Percentiles rank a stretch among this genome's conserved stretches.
Evolutionary conservation across 2,329 filamentous ascomycete species (phyloP).

Genomic region (Aspergillus arachidicola): DNA sequence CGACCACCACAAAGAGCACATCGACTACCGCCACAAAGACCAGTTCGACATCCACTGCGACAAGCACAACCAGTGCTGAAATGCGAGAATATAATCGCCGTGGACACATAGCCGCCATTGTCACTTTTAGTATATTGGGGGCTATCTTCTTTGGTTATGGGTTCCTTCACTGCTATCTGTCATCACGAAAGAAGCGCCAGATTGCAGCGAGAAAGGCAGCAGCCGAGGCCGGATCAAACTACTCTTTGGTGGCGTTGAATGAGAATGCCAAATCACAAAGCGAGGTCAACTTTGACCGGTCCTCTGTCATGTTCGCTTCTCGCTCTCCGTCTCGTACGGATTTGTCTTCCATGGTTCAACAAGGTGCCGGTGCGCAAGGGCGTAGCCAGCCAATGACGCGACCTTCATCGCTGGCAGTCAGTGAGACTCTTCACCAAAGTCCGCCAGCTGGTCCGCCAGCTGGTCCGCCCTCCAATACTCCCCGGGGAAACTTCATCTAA

Average conservation of each 20-base stretch:
- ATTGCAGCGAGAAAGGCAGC: background rate
- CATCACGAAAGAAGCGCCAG: background rate
- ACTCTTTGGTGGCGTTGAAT: conserved; percentile 5
- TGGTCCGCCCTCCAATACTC: background rate
- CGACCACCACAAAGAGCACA: conserved; percentile 6
- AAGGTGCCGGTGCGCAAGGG: background rate
- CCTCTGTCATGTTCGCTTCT: conserved; percentile 12
- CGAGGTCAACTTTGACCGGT: conserved; percentile 7
- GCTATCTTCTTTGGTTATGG: conserved; percentile 3
- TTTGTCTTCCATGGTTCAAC: background rate
- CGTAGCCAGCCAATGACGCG: background rate
- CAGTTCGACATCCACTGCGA: conserved; percentile 7
- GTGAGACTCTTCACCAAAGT: conserved; percentile 3
- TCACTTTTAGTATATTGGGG: conserved; percentile 3
- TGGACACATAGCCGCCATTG: conserved; percentile 6
- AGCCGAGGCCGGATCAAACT: background rate
- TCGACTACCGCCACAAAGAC: conserved; percentile 8
- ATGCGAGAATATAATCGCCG: conserved; percentile 3
- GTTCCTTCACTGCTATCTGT: background rate
- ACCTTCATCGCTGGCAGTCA: conserved; percentile 5
- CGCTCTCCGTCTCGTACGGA: conserved; percentile 1
- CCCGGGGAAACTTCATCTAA: background rate
- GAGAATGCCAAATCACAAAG: background rate
- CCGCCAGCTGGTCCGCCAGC: background rate
- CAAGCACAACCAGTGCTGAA: conserved; percentile 2